Conservation (phyloP, 129 eudicot genomes). For the Artemisia tridentata region DNA sequence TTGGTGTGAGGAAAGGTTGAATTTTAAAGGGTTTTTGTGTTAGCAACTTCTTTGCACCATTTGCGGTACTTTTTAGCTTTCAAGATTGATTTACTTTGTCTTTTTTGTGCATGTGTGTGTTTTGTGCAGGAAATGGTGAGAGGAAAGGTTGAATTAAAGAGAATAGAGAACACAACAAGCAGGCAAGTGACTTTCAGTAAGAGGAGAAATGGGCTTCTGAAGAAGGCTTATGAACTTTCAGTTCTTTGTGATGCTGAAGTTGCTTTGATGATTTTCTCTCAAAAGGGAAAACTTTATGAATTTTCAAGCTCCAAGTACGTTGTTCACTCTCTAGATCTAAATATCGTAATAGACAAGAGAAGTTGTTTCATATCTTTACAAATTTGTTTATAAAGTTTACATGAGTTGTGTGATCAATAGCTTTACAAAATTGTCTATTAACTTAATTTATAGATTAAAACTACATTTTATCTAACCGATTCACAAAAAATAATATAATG, state of each 20-base stretch:
- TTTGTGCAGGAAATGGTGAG: slow-evolving; percentile 52
- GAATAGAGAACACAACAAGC: slow-evolving; percentile 59
- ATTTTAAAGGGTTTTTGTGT: no score
- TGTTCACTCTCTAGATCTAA: neutral
- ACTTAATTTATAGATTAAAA: no score
- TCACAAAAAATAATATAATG: no score
- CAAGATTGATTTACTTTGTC: slow-evolving; percentile 6
- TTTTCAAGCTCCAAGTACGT: slow-evolving; percentile 54
- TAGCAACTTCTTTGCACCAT: no score
- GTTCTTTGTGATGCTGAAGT: slow-evolving; percentile 79
- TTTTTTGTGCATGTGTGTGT: neutral
- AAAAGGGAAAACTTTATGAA: slow-evolving; percentile 53
- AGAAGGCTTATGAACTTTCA: slow-evolving; percentile 69
- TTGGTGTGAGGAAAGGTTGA: no score
- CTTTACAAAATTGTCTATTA: no score
- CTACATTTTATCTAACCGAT: no score
- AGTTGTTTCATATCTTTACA: no score
- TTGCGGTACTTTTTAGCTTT: no score
- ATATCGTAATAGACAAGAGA: neutral
- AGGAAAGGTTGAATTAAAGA: slow-evolving; percentile 55
- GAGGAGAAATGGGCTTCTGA: slow-evolving; percentile 49
- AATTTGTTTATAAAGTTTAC: no score
- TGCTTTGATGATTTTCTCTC: slow-evolving; percentile 57
- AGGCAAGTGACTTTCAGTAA: slow-evolving; percentile 60
- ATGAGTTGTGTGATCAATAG: no score